phyloP scores from a whole-genome alignment of 2,329 filamentous ascomycete species.

The Exophiala dermatitidis region DNA sequence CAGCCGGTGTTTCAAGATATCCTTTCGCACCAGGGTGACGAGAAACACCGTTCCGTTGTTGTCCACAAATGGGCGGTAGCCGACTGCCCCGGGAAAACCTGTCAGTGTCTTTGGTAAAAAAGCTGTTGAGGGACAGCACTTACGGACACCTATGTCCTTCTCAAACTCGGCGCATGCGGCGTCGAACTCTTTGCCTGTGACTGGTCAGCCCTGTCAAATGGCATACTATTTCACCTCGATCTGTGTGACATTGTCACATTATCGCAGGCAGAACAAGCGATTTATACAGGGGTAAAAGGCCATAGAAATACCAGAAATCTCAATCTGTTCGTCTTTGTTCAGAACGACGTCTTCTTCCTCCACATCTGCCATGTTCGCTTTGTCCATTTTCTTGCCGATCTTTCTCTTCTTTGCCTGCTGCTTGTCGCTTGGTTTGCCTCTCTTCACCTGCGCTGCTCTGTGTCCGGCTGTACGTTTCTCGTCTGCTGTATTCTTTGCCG shows the following conservation, averaged over 20 bases:
- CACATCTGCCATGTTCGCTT: not conserved
- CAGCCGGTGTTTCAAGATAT: slow-evolving; percentile 42
- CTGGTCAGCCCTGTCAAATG: slow-evolving; percentile 14
- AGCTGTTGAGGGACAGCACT: slow-evolving; percentile 2
- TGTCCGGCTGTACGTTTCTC: not conserved
- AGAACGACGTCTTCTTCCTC: not conserved
- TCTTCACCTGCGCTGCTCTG: not conserved
- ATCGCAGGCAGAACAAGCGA: too few species aligned
- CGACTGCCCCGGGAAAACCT: too few species aligned
- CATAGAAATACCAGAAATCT: slow-evolving; percentile 14
- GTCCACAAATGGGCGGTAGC: slow-evolving; percentile 62
- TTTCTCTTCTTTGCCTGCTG: not conserved
- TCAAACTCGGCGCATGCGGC: slow-evolving; percentile 21
- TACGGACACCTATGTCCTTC: slow-evolving; percentile 25
- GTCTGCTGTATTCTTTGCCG: not conserved
- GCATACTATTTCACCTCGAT: too few species aligned
- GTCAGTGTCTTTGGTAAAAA: too few species aligned
- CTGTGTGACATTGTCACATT: too few species aligned
- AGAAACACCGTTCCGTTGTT: slow-evolving; percentile 56
- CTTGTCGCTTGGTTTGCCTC: not conserved
- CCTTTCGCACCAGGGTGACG: slow-evolving; percentile 52
- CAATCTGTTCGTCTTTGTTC: slow-evolving; percentile 8
- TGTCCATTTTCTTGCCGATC: not conserved
- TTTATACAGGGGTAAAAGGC: too few species aligned
- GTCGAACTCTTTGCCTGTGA: slow-evolving; percentile 22